Conservation (phyloP, 306 rosid species). For the Citrullus amarus region DNA sequence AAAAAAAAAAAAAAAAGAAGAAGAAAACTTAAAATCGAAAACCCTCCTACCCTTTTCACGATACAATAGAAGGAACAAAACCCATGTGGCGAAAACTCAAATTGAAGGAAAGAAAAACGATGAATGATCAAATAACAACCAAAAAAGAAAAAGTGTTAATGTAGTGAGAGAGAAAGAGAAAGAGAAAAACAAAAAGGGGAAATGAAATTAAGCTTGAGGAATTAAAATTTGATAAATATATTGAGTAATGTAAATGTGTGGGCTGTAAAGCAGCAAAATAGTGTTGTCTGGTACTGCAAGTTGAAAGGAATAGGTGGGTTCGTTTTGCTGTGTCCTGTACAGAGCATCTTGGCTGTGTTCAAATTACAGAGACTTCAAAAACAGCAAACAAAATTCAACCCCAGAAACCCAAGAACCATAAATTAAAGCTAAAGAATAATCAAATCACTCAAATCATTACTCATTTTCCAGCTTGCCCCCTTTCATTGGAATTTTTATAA, state of each 20-base stretch:
- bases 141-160: neutral
- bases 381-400: constrained; percentile 9
- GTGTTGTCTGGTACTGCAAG: constrained; percentile 68
- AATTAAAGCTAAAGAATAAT: neutral
- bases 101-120: neutral
- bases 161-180: neutral
- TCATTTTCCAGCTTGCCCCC: neutral
- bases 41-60: neutral
- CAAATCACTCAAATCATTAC: constrained; percentile 4
- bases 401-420: neutral
- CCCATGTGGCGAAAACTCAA: neutral
- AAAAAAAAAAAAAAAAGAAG: neutral
- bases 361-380: neutral
- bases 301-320: constrained; percentile 31
- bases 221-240: neutral
- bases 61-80: neutral
- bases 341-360: constrained; percentile 45
- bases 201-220: neutral
- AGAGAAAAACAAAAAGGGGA: neutral
- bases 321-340: constrained; percentile 35
- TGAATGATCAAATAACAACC: neutral
- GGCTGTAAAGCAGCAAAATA: constrained; percentile 82
- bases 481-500: neutral
- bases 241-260: constrained; percentile 34
- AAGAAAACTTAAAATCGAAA: neutral